Conservation (phyloP, 2,329 filamentous ascomycete genomes). For the Diaporthe vaccinii region DNA sequence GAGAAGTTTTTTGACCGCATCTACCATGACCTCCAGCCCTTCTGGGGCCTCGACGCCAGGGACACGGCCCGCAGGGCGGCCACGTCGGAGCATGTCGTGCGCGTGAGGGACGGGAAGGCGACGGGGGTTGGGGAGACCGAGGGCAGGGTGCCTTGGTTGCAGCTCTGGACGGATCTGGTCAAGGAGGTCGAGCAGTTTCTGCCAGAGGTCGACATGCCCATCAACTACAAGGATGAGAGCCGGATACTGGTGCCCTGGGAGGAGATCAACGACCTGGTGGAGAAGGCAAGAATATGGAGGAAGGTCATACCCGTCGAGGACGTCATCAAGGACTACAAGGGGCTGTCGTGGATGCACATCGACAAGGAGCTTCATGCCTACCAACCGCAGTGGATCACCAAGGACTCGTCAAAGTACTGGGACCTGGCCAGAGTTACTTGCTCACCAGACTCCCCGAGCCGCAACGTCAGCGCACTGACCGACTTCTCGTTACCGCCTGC, state of each 20-base stretch:
- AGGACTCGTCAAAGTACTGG: conserved; percentile 68
- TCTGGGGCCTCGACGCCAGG: conserved; percentile 65
- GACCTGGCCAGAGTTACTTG: conserved; percentile 69
- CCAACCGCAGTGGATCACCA: conserved; percentile 62
- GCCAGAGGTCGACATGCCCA: conserved; percentile 76
- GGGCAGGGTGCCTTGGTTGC: conserved; percentile 59
- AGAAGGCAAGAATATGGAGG: conserved; percentile 60
- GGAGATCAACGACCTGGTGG: conserved; percentile 64
- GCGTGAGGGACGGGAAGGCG: conserved; percentile 62
- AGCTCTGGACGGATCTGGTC: conserved; percentile 64
- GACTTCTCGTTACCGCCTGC: conserved; percentile 49
- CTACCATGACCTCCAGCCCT: conserved; percentile 65
- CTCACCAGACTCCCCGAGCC: conserved; percentile 65
- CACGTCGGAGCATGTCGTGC: conserved; percentile 61
- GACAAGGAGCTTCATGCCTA: conserved; percentile 48
- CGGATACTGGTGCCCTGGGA: conserved; percentile 73
- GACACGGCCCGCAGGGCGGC: conserved; percentile 52
- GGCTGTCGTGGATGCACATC: conserved; percentile 54
- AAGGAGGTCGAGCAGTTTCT: conserved; percentile 65
- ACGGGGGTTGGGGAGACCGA: conserved; percentile 54
- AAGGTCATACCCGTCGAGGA: conserved; percentile 57
- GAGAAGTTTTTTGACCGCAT: conserved; percentile 68
- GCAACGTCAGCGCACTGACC: conserved; percentile 54
- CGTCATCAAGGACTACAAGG: conserved; percentile 59
- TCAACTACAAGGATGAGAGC: conserved; percentile 75